Conservation (phyloP, 2,329 filamentous ascomycete species). For the Colletotrichum aenigma region DNA sequence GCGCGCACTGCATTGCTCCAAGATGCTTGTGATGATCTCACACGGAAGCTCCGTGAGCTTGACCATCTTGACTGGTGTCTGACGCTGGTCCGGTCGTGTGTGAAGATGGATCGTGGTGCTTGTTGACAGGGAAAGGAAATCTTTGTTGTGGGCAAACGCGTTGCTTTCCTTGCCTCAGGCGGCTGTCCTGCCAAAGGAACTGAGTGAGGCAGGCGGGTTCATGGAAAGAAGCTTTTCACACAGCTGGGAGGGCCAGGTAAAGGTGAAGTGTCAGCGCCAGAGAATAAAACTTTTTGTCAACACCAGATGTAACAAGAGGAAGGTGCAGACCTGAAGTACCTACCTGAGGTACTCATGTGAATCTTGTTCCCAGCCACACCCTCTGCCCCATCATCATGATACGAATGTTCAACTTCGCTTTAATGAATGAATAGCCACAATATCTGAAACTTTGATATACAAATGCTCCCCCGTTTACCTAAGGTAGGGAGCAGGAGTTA, state of each 20-base stretch:
- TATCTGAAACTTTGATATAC: background rate
- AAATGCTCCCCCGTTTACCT: background rate
- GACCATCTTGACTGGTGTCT: background rate
- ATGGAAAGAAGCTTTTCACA: background rate
- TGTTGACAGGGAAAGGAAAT: background rate
- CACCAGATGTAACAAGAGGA: background rate
- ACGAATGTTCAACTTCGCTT: background rate
- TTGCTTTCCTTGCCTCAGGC: rapidly evolving
- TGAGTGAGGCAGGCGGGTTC: background rate
- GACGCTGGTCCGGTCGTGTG: too few species aligned
- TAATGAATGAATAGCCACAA: background rate
- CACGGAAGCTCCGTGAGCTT: background rate
- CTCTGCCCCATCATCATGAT: background rate
- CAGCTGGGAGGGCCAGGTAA: background rate
- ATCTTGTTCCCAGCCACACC: background rate
- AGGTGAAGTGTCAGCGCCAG: background rate
- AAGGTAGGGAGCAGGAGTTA: background rate
- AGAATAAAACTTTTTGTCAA: background rate
- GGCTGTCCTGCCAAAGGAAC: background rate
- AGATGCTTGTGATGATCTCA: background rate
- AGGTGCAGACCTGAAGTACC: background rate
- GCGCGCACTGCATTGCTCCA: background rate
- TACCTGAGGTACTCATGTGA: background rate
- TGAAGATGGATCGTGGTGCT: background rate
- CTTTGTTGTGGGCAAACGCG: background rate